A percentile compares a stretch with the other conserved stretches of the same genome.
phyloP scores from a whole-genome alignment of 1,139 yeast species.

The Suhomyces bribrorum region DNA sequence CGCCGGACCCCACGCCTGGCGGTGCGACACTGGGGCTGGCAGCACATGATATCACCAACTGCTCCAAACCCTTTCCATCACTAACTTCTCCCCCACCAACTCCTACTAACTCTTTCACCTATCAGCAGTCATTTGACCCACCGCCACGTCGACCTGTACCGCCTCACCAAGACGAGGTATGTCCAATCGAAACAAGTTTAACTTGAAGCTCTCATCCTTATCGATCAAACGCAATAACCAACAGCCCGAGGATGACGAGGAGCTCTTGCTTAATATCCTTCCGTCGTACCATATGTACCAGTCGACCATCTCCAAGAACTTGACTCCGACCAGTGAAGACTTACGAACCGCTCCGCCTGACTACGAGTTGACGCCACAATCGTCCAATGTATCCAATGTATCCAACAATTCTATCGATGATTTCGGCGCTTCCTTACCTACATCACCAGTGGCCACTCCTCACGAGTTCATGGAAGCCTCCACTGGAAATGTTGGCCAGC shows the following conservation, averaged over 20 bases:
- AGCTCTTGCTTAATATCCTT: constrained; percentile 37
- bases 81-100: no score
- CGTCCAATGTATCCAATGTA: constrained; percentile 18
- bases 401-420: constrained; percentile 21
- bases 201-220: constrained; percentile 20
- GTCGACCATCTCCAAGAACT: constrained; percentile 39
- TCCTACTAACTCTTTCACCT: no score
- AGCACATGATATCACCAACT: background rate
- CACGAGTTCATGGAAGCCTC: constrained; percentile 7
- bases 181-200: constrained; percentile 18
- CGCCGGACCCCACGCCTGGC: background rate
- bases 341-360: constrained; percentile 36
- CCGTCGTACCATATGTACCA: constrained; percentile 48
- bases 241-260: constrained; percentile 21
- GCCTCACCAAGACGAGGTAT: no score
- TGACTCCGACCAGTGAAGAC: constrained; percentile 39
- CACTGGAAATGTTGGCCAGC: constrained; percentile 14
- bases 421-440: constrained; percentile 23
- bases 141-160: no score
- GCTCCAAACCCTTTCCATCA: no score
- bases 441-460: constrained; percentile 21
- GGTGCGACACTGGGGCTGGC: background rate
- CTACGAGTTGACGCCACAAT: constrained; percentile 34
- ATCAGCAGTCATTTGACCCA: background rate
- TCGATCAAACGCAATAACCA: constrained; percentile 11